Conservation (phyloP, 768 basidiomycete genomes). For the Trametes cingulata region DNA sequence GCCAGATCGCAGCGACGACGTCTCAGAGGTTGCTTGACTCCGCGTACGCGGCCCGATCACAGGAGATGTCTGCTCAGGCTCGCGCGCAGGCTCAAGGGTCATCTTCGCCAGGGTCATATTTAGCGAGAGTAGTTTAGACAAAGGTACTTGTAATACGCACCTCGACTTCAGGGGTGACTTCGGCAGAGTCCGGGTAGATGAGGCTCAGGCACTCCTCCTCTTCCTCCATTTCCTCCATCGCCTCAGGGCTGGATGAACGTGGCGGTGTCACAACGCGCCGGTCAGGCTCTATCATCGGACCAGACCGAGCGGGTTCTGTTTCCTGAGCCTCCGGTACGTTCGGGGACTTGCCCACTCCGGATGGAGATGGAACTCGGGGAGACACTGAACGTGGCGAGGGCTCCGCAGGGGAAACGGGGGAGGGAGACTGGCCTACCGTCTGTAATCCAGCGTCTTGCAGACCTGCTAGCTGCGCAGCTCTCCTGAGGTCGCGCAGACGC, state of each 20-base stretch:
- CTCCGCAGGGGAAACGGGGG: not conserved
- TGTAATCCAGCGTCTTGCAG: too few relatives aligned
- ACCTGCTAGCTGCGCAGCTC: not conserved
- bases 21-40: not conserved
- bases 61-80: not conserved
- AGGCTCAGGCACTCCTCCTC: conserved; percentile 13
- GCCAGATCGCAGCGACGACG: conserved; percentile 4
- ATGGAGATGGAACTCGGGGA: not conserved
- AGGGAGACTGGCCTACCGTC: not conserved
- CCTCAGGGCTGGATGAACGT: conserved; percentile 2
- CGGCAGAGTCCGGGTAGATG: conserved; percentile 8
- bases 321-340: not conserved
- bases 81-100: not conserved
- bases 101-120: not conserved
- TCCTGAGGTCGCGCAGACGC: conserved; percentile 3
- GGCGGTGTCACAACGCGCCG: not conserved
- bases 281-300: not conserved
- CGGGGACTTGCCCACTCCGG: not conserved
- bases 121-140: not conserved
- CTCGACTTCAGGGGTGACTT: conserved; percentile 10
- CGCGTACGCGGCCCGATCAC: conserved; percentile 1
- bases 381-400: not conserved
- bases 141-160: not conserved
- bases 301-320: not conserved
- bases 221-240: conserved; percentile 7